Evolutionary conservation across 78 protist species (phyloP), one percentile per base, ranked within the genome.

Genomic region (slime mould (Dictyostelium discoideum)): DNA sequence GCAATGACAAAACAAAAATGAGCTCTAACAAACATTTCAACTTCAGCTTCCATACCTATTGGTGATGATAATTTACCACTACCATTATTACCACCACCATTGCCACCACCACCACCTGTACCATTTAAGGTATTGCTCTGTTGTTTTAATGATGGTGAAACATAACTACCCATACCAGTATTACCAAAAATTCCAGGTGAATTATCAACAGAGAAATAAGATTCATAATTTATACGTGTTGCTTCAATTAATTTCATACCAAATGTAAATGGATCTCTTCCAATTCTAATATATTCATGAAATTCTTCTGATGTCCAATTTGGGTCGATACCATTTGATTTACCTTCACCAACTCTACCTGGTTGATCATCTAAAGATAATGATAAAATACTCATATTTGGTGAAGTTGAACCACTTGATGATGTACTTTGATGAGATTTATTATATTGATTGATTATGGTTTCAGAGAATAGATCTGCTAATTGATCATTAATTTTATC

Each of bases 1-100:
- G 90, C 92, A 9, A 96, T 40, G 0, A 82, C 92, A 83, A 92
- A 96, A 86, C 97, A 96, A 67, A 85, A 89, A 69, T 96, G 95
- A 11, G 96, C 95, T 39, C 95, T 50, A 6, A 96, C 88, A 81
- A 96, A 73, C 24, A 96, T 24, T 40, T 96, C 95, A 10, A 78
- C 93, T 54, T 90, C 96, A 7, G 82, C 89, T 54, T 65, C 95
- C 87, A 82, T 82, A 39, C 67, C 48, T 29, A 81, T 42, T 81
- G 86, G 44, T 81, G 86, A 29, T n/a, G 65, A 14, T 24, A 50
- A 24, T 81, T 50, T 42, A 29, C 40, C 46, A 46, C 22, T 2
- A 76, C 24, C 10, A 78, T 42, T 77, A 14, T 4, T 40, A n/a
- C n/a, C n/a, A n/a, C n/a, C n/a, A n/a, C n/a, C n/a, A n/a, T n/a